These are phyloP conservation scores for Tulasnella sp. DNA, from an alignment of 768 basidiomycete genomes.

Conservation along the genomic window DNA sequence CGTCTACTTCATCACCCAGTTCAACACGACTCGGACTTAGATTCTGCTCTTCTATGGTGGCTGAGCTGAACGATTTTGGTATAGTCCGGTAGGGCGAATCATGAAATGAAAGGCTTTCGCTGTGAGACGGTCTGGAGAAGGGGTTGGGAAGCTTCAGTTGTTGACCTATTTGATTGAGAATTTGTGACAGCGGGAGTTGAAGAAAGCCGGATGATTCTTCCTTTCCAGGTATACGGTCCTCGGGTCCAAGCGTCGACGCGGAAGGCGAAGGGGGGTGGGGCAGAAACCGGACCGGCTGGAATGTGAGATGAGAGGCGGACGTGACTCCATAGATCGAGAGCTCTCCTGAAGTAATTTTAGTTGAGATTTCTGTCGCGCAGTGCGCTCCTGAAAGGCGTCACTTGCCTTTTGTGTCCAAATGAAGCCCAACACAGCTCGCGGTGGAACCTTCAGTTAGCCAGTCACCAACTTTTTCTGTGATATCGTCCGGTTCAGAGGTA, in stretches of 20 bases:
- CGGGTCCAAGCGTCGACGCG: background rate
- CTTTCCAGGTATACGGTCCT: background rate
- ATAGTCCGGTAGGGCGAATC: conserved; percentile 15
- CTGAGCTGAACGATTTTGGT: conserved; percentile 52
- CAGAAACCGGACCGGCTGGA: conserved; percentile 22
- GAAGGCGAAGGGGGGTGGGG: conserved; percentile 31
- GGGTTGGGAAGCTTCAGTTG: conserved; percentile 56
- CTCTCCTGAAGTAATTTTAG: background rate
- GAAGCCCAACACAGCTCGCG: conserved; percentile 52
- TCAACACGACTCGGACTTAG: conserved; percentile 41
- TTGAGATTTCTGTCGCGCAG: background rate
- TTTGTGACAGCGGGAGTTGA: conserved; percentile 4
- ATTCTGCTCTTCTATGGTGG: conserved; percentile 41
- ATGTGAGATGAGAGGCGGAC: conserved; percentile 17
- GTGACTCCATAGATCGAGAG: conserved; percentile 26
- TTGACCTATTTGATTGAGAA: conserved; percentile 16
- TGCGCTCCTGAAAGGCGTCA: background rate
- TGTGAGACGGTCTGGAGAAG: conserved; percentile 51
- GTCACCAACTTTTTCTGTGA: conserved; percentile 55
- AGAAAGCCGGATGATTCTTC: conserved; percentile 25
- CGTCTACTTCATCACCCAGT: conserved; percentile 44
- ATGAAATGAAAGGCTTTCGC: conserved; percentile 21
- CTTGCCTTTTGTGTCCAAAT: conserved; percentile 46
- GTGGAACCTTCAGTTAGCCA: conserved; percentile 57
- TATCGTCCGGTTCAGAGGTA: conserved; percentile 37